Evolutionary conservation across 169 alveolate genomes (phyloP).

Genomic region (Plasmodium malariae): DNA sequence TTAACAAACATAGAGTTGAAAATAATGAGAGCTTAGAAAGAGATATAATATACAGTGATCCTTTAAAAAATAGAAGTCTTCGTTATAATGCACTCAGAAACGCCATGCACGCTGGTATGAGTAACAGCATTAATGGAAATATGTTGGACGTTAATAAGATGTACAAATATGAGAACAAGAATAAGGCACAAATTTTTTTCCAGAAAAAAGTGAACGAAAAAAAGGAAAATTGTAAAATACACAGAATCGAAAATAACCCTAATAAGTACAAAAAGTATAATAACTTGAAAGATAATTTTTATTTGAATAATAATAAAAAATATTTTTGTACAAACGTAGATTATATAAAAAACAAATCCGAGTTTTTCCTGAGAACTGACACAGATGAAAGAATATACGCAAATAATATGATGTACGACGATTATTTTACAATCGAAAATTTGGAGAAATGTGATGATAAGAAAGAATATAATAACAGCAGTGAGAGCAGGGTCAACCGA

Average conservation of each 20-base stretch:
- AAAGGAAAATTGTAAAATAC: conserved; percentile 2
- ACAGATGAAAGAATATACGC: conserved; percentile 38
- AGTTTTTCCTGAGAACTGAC: conserved; percentile 18
- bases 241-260: conserved; percentile 25
- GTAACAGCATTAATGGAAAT: too few relatives aligned
- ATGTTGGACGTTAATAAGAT: background rate
- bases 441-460: conserved; percentile 65
- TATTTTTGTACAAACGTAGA: conserved; percentile 31
- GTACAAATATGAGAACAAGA: conserved; percentile 33
- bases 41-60: background rate
- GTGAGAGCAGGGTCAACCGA: background rate
- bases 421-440: conserved; percentile 74
- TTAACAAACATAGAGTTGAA: conserved; percentile 1
- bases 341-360: conserved; percentile 52
- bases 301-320: conserved; percentile 39
- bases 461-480: conserved; percentile 29
- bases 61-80: background rate
- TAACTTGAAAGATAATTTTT: conserved; percentile 63
- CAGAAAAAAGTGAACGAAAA: conserved; percentile 17
- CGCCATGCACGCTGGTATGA: too few relatives aligned
- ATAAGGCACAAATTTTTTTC: background rate
- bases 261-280: conserved; percentile 58
- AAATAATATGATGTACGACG: conserved; percentile 72
- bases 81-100: too few relatives aligned
- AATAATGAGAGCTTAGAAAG: conserved; percentile 10